Percentiles rank a stretch among this genome's conserved stretches.
These are phyloP conservation scores for Tricholoma matsutake DNA, from an alignment of 768 basidiomycete genomes.

Conservation along the genomic window DNA sequence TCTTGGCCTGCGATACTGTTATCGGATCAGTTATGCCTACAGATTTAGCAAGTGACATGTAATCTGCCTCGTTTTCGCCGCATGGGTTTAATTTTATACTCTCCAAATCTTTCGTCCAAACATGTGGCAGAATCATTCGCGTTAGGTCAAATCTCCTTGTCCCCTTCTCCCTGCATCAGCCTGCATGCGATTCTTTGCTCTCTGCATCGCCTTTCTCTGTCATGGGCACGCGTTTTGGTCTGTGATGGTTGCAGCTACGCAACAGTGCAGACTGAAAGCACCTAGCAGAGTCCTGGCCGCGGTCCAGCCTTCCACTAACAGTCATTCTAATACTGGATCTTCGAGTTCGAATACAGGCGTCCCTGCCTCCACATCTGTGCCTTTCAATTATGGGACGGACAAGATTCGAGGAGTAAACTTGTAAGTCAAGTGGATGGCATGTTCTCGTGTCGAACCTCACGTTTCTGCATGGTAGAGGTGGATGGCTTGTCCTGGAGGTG, in stretches of 20 bases:
- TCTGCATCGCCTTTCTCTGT: constrained; percentile 21
- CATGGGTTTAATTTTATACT: constrained; percentile 11
- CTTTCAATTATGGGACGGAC: constrained; percentile 42
- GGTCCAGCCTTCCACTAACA: constrained; percentile 1
- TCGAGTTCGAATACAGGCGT: constrained; percentile 6
- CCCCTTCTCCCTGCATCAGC: constrained; percentile 2
- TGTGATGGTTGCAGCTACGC: constrained; percentile 22
- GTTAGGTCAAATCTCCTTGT: neutral
- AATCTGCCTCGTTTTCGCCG: constrained; percentile 11
- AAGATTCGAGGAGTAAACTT: constrained; percentile 60
- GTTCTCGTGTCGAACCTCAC: neutral
- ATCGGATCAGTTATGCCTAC: neutral
- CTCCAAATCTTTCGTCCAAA: constrained; percentile 2
- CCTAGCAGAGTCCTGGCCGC: constrained; percentile 5
- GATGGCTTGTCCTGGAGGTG: constrained; percentile 64
- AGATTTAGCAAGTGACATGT: neutral
- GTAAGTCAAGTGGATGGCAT: constrained; percentile 34
- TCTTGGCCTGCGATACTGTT: neutral
- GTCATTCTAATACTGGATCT: constrained; percentile 8
- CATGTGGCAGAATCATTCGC: neutral
- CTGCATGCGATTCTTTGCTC: constrained; percentile 14
- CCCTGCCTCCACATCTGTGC: constrained; percentile 19
- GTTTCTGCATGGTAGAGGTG: constrained; percentile 33
- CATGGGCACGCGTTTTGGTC: constrained; percentile 13
- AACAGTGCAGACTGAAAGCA: constrained; percentile 31